phyloP scores from a whole-genome alignment of 352 stramenopile genomes.

The Peronospora destructor region DNA sequence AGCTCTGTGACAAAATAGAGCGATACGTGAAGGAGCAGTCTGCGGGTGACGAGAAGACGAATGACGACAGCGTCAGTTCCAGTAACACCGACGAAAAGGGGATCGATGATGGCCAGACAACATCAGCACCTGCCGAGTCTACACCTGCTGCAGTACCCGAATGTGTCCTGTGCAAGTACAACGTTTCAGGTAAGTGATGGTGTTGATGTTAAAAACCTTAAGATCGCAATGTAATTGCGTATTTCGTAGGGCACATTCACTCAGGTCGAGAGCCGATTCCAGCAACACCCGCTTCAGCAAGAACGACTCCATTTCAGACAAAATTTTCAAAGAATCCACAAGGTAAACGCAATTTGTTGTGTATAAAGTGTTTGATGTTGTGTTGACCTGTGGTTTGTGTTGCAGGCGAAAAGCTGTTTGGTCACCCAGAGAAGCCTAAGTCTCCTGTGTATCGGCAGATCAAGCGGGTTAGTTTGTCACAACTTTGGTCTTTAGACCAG shows the following conservation, averaged over 20 bases:
- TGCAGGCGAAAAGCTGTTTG: slow-evolving; percentile 45
- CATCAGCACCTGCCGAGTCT: slow-evolving; percentile 10
- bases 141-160: slow-evolving; percentile 13
- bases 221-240: background rate
- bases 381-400: background rate
- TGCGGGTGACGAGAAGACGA: slow-evolving; percentile 4
- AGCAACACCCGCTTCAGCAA: slow-evolving; percentile 8
- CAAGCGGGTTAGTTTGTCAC: slow-evolving; percentile 27
- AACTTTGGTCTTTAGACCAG: background rate
- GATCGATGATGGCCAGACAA: slow-evolving; percentile 13
- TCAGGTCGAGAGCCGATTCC: slow-evolving; percentile 35
- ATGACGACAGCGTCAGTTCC: slow-evolving; percentile 9
- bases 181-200: slow-evolving; percentile 44
- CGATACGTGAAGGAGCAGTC: slow-evolving; percentile 26
- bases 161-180: slow-evolving; percentile 78
- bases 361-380: background rate
- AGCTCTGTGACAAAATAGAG: slow-evolving; percentile 39
- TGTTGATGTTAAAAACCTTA: background rate
- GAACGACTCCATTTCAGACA: slow-evolving; percentile 20
- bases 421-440: slow-evolving; percentile 36
- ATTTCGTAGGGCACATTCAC: slow-evolving; percentile 54
- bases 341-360: slow-evolving; percentile 11
- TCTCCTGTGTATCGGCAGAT: slow-evolving; percentile 64
- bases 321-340: slow-evolving; percentile 21
- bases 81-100: slow-evolving; percentile 22